Conservation (phyloP, 2,329 filamentous ascomycete species). For the Fusarium buxicola region DNA sequence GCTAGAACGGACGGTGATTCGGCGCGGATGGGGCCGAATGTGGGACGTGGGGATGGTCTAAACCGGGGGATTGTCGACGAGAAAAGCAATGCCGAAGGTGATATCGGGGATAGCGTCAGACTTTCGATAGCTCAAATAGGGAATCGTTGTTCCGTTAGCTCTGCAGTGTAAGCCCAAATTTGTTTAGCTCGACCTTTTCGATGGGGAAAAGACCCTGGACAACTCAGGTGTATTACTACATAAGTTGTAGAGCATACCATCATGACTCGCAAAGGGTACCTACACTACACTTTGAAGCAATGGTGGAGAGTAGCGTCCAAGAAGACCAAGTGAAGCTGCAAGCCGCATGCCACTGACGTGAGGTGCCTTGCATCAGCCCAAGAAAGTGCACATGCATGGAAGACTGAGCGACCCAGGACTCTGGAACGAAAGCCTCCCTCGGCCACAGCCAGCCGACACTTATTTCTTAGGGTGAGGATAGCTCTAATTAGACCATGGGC, state of each 20-base stretch:
- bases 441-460: too few relatives aligned
- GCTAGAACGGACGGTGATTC: background rate
- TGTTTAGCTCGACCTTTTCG: background rate
- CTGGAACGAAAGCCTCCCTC: too few relatives aligned
- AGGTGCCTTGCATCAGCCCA: constrained; percentile 27
- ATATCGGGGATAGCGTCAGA: constrained; percentile 25
- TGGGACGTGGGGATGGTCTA: constrained; percentile 31
- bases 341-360: constrained; percentile 23
- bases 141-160: background rate
- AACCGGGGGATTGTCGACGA: constrained; percentile 30
- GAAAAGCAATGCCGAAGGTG: constrained; percentile 19
- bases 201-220: background rate
- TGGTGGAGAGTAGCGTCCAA: background rate
- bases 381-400: background rate
- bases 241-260: background rate
- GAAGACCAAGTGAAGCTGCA: constrained; percentile 3
- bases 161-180: background rate
- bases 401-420: too few relatives aligned
- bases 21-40: constrained; percentile 7
- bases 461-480: too few relatives aligned
- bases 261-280: constrained; percentile 20
- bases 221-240: constrained; percentile 24
- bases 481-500: too few relatives aligned
- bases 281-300: background rate
- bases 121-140: constrained; percentile 5